Base-by-base conservation (phyloP, 2,329 filamentous ascomycete genomes). In the Clathrospora elynae region DNA sequence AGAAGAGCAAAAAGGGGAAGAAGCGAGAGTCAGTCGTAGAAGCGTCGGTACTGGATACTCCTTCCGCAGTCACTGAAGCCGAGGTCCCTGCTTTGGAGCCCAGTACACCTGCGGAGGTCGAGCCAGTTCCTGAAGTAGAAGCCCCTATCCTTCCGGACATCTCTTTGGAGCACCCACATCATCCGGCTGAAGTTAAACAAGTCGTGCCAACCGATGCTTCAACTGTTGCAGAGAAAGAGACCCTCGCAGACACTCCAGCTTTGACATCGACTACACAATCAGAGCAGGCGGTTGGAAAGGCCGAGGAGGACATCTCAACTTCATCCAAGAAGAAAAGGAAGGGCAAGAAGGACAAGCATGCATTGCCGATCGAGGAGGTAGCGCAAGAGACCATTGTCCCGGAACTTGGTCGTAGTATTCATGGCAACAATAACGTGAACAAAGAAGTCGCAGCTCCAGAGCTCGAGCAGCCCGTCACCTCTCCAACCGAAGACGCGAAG, bases 261-360 rank as follows among this genome's bases (percentile, higher is more conserved):
- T 9, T n/a, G 14, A 14, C 22, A 6, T 28, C 32, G 10, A 10
- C 23, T 6, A 12, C 26, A 8, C 26, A 36, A 10, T 19, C 39
- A 18, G 24, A 46, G 11, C 34, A 41, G 3, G 8, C 22, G 7
- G 17, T 35, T 9, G 22, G 20, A 8, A 46, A 54, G 14, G 45
- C 35, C 6, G 47, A 50, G 18, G 25, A 19, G 11, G 46, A 40
- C 5, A 14, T 10, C n/a, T 13, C 47, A 10, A 38, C 40, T 8
- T 35, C 45, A 19, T 51, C 54, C 4, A 55, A 60, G 37, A 60
- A 60, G 43, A 56, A 58, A 42, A 62, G 61, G 38, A 59, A 61
- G 31, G 42, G 39, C 16, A 61, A 61, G 46, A 63, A 62, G 34
- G 50, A 25, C 16, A 63, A 64, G 26, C 42, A 42, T 6, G 46